These are phyloP conservation scores for Fusarium marasasianum DNA, from an alignment of 2,329 filamentous ascomycete species.

Conservation along the genomic window DNA sequence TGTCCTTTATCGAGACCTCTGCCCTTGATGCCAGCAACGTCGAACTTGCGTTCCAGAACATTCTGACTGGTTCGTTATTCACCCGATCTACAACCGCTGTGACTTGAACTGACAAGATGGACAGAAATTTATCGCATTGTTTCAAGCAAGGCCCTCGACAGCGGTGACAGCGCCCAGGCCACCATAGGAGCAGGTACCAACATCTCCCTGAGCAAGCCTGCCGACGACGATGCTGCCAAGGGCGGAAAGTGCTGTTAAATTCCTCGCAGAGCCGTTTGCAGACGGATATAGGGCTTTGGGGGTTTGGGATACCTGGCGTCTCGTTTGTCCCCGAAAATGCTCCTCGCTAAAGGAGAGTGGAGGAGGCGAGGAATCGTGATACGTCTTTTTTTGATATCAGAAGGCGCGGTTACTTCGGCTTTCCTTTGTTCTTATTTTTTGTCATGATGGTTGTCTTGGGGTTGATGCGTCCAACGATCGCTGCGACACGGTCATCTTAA, in stretches of 20 bases:
- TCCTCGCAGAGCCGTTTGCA: conserved; percentile 36
- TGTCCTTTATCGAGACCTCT: conserved; percentile 99
- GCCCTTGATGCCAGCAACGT: conserved; percentile 99
- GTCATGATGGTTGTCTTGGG: conserved; percentile 49
- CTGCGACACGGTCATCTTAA: conserved; percentile 50
- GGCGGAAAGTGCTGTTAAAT: conserved; percentile 82
- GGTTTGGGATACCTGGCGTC: conserved; percentile 48
- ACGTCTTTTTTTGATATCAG: conserved; percentile 52
- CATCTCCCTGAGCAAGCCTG: conserved; percentile 87
- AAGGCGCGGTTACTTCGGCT: conserved; percentile 53
- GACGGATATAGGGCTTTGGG: conserved; percentile 42
- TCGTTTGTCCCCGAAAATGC: conserved; percentile 47
- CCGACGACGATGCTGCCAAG: conserved; percentile 79
- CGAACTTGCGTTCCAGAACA: conserved; percentile 99
- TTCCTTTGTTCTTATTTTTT: conserved; percentile 53
- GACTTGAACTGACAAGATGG: conserved; percentile 19
- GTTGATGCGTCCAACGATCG: conserved; percentile 51
- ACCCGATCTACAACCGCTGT: background rate
- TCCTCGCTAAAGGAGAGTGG: conserved; percentile 47
- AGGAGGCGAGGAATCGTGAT: conserved; percentile 49
- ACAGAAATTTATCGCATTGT: conserved; percentile 99
- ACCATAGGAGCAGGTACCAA: conserved; percentile 82
- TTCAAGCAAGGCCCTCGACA: conserved; percentile 95
- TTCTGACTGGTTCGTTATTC: conserved; percentile 82
- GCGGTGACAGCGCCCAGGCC: conserved; percentile 82